Base-by-base conservation (phyloP, 2,329 filamentous ascomycete genomes). In the Verruconis gallopava region DNA sequence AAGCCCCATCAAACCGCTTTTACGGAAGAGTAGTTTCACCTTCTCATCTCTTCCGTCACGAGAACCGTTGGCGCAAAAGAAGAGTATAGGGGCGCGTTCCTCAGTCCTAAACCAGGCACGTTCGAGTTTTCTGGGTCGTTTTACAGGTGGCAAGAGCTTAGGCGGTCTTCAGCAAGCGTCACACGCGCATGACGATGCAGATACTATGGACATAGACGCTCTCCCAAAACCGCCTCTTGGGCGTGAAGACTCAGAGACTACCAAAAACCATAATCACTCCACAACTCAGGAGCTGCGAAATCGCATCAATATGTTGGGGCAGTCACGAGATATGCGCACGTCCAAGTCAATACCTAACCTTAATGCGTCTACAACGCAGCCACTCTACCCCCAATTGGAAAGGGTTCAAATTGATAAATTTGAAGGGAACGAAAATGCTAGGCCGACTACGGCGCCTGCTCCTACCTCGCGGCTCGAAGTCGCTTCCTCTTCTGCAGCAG, bases 271-370 rank as follows among this genome's bases (percentile, higher is more conserved):
- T 54, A 85, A 78, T 61, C 93, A 93, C 58, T 88, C 85, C 0
- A 93, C 91, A n/a, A 94, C 91, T 0, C 88, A 96, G 58, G 73
- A 84, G 34, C 68, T 98, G 13, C 86, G 94, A 49, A 89, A 96
- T 53, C 85, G 88, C 52, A 96, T 98, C 52, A 93, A 79, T 47
- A 74, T 79, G 69, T 68, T 81, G 30, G 73, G 72, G 25, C 68
- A 78, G 60, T 63, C 71, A 46, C 57, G 64, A 53, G 56, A 68
- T 54, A 19, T 36, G 15, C 37, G 57, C 55, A 40, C 53, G 50
- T 37, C 56, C 6, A 60, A 57, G 46, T 52, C 65, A 11, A 45
- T 44, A 6, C 33, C 34, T 2, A 12, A 19, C 25, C 21, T 41
- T 13, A 28, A 40, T 36, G 30, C 43, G 18, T 20, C 34, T 3